phyloP scores from a whole-genome alignment of 495 filamentous ascomycete species.

The Neurospora terricola region DNA sequence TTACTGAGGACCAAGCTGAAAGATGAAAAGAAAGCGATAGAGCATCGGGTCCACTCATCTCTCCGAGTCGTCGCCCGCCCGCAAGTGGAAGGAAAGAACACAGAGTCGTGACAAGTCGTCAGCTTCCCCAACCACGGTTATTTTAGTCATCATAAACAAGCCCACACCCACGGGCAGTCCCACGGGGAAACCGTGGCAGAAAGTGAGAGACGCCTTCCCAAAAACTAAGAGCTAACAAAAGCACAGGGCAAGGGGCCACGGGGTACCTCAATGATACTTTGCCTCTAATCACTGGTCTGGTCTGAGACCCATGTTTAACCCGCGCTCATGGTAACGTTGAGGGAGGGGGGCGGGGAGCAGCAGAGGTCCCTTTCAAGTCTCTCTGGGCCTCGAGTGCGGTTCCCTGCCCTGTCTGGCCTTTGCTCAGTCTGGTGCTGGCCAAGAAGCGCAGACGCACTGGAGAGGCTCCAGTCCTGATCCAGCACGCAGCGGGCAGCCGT shows the following conservation, averaged over 20 bases:
- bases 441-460: neutral
- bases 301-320: neutral
- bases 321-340: neutral
- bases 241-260: neutral
- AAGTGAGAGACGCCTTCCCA: neutral
- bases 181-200: neutral
- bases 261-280: neutral
- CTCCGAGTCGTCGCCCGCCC: neutral
- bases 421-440: neutral
- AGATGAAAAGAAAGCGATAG: neutral
- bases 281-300: neutral
- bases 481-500: neutral
- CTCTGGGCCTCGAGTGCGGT: neutral
- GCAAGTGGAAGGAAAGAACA: neutral
- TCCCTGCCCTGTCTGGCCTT: neutral
- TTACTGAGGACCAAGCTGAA: neutral
- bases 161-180: neutral
- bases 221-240: neutral
- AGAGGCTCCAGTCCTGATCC: neutral
- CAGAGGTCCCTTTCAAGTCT: neutral
- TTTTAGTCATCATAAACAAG: neutral
- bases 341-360: neutral
- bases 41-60: neutral
- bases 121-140: neutral
- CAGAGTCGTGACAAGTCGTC: neutral